phyloP scores from a whole-genome alignment of 73 alveolate genomes.

The Diophrys sp. region DNA sequence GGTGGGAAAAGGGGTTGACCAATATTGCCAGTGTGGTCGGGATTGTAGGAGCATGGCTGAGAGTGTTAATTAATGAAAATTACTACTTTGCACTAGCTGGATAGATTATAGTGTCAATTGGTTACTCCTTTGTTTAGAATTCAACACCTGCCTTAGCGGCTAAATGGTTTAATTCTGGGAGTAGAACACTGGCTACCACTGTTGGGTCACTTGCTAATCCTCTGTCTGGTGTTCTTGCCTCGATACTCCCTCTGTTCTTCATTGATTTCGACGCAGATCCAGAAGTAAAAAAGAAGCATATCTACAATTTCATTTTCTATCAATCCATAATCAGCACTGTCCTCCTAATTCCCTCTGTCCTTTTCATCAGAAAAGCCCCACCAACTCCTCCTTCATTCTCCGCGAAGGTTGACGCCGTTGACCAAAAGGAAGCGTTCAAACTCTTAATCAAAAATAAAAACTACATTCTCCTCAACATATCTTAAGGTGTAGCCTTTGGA shows the following conservation, averaged over 20 bases:
- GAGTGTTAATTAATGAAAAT: constrained; percentile 1
- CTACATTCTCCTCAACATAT: background rate
- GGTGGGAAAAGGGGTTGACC: too few relatives aligned
- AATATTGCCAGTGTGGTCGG: background rate
- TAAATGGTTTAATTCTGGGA: constrained; percentile 7
- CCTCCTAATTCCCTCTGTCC: background rate
- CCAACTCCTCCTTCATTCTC: constrained; percentile 18
- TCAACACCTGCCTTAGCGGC: constrained; percentile 15
- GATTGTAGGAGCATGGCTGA: constrained; percentile 17
- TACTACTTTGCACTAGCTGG: constrained; percentile 7
- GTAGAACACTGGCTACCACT: constrained; percentile 15
- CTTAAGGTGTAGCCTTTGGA: background rate
- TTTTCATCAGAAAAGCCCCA: background rate
- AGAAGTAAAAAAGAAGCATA: background rate
- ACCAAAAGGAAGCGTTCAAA: background rate
- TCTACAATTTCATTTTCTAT: background rate
- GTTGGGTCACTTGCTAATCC: constrained; percentile 21
- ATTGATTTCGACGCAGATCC: background rate
- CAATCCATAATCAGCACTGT: constrained; percentile 8
- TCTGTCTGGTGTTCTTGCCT: constrained; percentile 8
- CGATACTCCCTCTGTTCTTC: constrained; percentile 7
- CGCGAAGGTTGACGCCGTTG: background rate
- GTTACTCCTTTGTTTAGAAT: constrained; percentile 13
- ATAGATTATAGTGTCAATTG: constrained; percentile 5
- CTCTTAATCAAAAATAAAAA: background rate